Conservation (phyloP, 2,329 filamentous ascomycete genomes). For the Monosporascus sp. region DNA sequence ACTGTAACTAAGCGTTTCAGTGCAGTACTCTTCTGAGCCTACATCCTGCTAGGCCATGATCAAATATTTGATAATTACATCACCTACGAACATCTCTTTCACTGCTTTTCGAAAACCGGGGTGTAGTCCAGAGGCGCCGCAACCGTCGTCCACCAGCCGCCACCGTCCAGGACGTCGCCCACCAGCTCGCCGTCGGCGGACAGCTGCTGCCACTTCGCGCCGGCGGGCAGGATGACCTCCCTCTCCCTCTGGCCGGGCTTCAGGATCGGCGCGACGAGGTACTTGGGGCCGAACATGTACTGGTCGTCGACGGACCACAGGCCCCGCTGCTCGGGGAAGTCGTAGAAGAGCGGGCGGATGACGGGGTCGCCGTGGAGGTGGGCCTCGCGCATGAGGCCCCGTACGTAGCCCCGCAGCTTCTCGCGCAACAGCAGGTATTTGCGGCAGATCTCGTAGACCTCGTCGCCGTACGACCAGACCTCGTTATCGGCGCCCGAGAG, state of each 20-base stretch:
- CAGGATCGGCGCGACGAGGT: slow-evolving; percentile 53
- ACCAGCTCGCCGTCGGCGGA: slow-evolving; percentile 5
- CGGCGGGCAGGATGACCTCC: slow-evolving; percentile 8
- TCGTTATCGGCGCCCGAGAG: slow-evolving; percentile 53
- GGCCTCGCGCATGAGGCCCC: slow-evolving; percentile 53
- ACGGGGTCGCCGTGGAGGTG: slow-evolving; percentile 55
- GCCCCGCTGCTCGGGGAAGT: slow-evolving; percentile 50
- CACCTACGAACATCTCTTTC: background rate
- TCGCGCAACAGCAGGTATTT: slow-evolving; percentile 56
- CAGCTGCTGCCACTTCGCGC: slow-evolving; percentile 8
- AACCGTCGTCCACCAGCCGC: slow-evolving; percentile 1
- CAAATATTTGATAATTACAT: background rate
- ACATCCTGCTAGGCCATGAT: too few species aligned
- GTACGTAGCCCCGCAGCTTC: slow-evolving; percentile 50
- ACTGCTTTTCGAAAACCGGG: slow-evolving; percentile 10
- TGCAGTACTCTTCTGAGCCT: too few species aligned
- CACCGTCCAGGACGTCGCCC: slow-evolving; percentile 3
- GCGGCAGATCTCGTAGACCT: slow-evolving; percentile 54
- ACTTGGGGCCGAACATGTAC: slow-evolving; percentile 59
- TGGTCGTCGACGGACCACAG: slow-evolving; percentile 54
- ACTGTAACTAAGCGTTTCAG: too few species aligned
- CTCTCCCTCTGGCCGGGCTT: slow-evolving; percentile 32
- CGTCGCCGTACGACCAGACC: slow-evolving; percentile 60
- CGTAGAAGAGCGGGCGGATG: slow-evolving; percentile 59
- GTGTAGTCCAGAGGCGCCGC: slow-evolving; percentile 12